Evolutionary conservation across 352 stramenopile species (phyloP), one percentile per base, ranked within the genome.

Genomic region (Phytophthora pini): DNA sequence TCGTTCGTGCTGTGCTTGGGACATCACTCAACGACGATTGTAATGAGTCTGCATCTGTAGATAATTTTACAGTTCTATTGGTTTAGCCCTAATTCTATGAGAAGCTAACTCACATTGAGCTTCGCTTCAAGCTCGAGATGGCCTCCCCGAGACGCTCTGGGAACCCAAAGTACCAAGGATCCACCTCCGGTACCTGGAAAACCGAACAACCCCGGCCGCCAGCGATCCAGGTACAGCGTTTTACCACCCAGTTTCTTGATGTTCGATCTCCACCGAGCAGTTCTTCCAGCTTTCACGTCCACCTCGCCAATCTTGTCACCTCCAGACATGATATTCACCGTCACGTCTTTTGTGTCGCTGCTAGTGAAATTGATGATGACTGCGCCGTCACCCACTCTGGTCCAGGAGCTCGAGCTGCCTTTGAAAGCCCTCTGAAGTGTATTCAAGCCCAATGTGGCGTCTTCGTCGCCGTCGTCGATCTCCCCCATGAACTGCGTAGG

Each of bases 201-300:
- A 26, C 79, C 72, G 3, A 86, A 58, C 34, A 86, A 62, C 24
- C 70, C 73, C 5, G 75, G 65, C 4, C 81, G 79, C 75, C 77
- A 88, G 29, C 79, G 79, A 56, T 87, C 79, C 41, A 88, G 15
- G 57, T 87, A 90, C 44, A 88, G 13, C 10, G 81, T 90, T 61
- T 87, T 88, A 47, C 79, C 72, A 34, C 76, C 48, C 8, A 84
- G 58, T 2, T 34, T 36, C 2, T 50, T 48, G 8, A 77, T 65
- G 2, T 43, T 69, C 26, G 64, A 70, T 5, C 31, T 73, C 76
- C 76, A 84, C 9, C 44, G 51, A n/a, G 60, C 72, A 2, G 29
- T 80, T 10, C 39, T 15, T 1, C 72, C 76, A 11, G 63, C 65
- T 34, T 64, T 61, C 12, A 84, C 67, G 1, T 59, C 24, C 15